These are phyloP conservation scores for button mushroom (Agaricus bisporus) DNA, from an alignment of 768 basidiomycete species.

Conservation along the genomic window DNA sequence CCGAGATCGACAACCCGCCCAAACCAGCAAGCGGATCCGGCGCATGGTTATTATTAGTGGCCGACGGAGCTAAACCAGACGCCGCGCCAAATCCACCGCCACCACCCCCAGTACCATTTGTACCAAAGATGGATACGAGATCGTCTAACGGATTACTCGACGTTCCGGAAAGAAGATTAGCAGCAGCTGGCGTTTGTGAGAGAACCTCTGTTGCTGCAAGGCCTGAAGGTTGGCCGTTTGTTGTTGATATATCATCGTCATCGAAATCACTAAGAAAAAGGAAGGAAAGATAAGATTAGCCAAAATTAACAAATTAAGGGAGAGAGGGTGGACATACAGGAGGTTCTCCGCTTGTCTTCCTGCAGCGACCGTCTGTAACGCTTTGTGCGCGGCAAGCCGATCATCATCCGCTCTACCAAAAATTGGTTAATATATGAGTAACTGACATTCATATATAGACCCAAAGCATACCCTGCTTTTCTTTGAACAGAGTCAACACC, in stretches of 20 bases:
- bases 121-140: conserved; percentile 86
- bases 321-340: conserved; percentile 36
- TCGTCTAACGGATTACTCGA: conserved; percentile 90
- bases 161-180: conserved; percentile 69
- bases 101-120: conserved; percentile 20
- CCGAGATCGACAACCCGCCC: conserved; percentile 7
- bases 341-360: conserved; percentile 95
- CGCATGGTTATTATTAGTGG: not conserved
- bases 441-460: not conserved
- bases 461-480: conserved; percentile 48
- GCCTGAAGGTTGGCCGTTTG: conserved; percentile 63
- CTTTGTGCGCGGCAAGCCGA: conserved; percentile 68
- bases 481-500: conserved; percentile 76
- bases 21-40: conserved; percentile 14
- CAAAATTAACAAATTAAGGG: no score
- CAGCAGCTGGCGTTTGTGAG: conserved; percentile 65
- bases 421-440: not conserved
- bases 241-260: conserved; percentile 54
- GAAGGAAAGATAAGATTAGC: not conserved
- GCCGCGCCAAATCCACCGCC: conserved; percentile 9
- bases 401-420: conserved; percentile 54
- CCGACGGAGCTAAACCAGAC: conserved; percentile 8
- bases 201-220: conserved; percentile 74
- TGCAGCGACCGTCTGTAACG: conserved; percentile 84
- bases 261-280: conserved; percentile 55